phyloP scores from a whole-genome alignment of 2,329 filamentous ascomycete species.

The Colletotrichum sublineola region DNA sequence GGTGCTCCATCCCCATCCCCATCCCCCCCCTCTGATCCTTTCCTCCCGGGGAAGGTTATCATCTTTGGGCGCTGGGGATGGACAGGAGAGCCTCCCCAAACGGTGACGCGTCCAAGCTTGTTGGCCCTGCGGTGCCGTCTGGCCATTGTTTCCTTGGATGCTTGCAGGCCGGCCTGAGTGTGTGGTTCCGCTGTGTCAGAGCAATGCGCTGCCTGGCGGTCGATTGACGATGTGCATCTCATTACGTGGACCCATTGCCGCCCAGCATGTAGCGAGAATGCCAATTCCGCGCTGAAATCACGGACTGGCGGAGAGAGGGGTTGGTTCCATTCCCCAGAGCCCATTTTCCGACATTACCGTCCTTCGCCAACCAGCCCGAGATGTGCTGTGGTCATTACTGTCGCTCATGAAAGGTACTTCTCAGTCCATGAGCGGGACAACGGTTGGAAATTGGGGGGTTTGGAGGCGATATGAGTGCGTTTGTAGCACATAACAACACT shows the following conservation, averaged over 20 bases:
- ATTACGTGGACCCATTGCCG: constrained; percentile 28
- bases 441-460: constrained; percentile 1
- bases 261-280: background rate
- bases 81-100: background rate
- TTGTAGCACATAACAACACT: background rate
- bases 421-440: background rate
- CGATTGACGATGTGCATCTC: constrained; percentile 28
- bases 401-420: no score
- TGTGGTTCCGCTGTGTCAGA: constrained; percentile 15
- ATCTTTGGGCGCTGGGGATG: background rate
- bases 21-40: background rate
- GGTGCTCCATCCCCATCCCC: background rate
- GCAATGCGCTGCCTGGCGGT: background rate
- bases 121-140: no score
- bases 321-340: background rate
- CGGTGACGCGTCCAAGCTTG: no score
- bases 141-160: background rate
- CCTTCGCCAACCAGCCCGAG: background rate
- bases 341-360: background rate
- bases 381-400: background rate
- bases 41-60: background rate
- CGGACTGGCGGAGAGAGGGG: background rate
- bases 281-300: background rate
- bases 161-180: background rate
- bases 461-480: background rate